Evolutionary conservation across 2,329 filamentous ascomycete genomes (phyloP).

Genomic region (Paecilomyces dactylethromorphus): DNA sequence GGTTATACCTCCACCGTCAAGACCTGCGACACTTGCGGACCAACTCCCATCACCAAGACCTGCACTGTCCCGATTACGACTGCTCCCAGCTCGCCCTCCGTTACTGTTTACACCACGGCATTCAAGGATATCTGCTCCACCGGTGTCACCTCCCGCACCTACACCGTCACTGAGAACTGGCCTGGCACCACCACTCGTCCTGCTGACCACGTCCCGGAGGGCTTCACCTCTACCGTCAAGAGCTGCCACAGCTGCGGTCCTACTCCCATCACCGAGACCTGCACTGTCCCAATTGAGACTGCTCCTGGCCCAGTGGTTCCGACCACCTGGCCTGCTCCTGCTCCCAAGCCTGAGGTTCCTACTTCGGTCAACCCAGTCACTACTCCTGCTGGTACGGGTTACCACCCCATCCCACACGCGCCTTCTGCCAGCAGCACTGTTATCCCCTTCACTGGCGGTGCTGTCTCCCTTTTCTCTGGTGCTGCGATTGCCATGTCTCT

Average conservation of each 20-base stretch:
- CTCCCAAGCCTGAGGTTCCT: too few species aligned
- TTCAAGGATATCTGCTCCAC: not conserved
- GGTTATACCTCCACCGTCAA: conserved; percentile 15
- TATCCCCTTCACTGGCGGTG: conserved; percentile 4
- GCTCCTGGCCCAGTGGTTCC: not conserved
- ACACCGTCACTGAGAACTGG: conserved; percentile 26
- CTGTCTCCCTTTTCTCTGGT: conserved; percentile 3
- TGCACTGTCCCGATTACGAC: not conserved
- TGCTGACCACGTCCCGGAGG: conserved; percentile 6
- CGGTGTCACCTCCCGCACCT: conserved; percentile 12
- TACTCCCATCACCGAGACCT: not conserved
- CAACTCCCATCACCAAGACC: not conserved
- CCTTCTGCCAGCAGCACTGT: not conserved
- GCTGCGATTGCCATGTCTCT: conserved; percentile 1
- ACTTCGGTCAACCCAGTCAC: too few species aligned
- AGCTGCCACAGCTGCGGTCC: conserved; percentile 10
- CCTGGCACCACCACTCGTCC: conserved; percentile 11
- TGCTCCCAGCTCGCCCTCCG: not conserved
- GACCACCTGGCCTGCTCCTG: not conserved
- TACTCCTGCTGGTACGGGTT: not conserved
- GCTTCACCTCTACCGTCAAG: conserved; percentile 14
- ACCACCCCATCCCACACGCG: not conserved
- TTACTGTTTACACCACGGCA: not conserved
- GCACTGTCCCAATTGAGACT: not conserved
- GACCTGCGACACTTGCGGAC: conserved; percentile 10